These are phyloP conservation scores for Boletus pseudo-olivaceus DNA, from an alignment of 768 basidiomycete genomes.

Conservation along the genomic window DNA sequence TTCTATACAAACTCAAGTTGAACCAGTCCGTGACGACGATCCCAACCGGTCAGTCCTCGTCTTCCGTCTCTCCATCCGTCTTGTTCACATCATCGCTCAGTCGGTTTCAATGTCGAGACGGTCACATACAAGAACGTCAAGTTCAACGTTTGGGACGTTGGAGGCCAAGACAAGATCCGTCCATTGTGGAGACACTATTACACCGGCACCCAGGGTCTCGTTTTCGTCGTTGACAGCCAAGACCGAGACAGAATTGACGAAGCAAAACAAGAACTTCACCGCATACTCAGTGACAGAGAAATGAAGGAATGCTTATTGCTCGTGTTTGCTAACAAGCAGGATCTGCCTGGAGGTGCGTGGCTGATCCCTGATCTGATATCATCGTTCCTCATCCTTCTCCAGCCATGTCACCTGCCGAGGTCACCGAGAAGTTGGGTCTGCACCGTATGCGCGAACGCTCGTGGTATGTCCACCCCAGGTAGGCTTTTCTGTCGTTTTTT, in stretches of 20 bases:
- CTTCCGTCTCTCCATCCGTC: not conserved
- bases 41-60: conserved; percentile 69
- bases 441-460: conserved; percentile 95
- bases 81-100: conserved; percentile 36
- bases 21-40: conserved; percentile 99
- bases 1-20: conserved; percentile 97
- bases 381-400: conserved; percentile 1
- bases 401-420: conserved; percentile 99
- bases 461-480: conserved; percentile 99
- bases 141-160: conserved; percentile 95
- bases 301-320: conserved; percentile 97
- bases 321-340: conserved; percentile 99
- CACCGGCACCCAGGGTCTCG: conserved; percentile 96
- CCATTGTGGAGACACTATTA: conserved; percentile 99
- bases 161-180: conserved; percentile 99
- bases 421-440: conserved; percentile 93
- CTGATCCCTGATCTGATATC: not conserved
- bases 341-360: conserved; percentile 86
- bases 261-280: conserved; percentile 91
- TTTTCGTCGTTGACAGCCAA: conserved; percentile 97
- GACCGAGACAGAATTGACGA: conserved; percentile 95
- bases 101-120: conserved; percentile 99
- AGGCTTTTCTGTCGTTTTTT: conserved; percentile 19
- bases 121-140: conserved; percentile 99
- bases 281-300: conserved; percentile 93